A percentile compares a stretch with the other conserved stretches of the same genome.
These are phyloP conservation scores for Nigrograna mackinnonii DNA, from an alignment of 2,329 filamentous ascomycete species.

Conservation along the genomic window DNA sequence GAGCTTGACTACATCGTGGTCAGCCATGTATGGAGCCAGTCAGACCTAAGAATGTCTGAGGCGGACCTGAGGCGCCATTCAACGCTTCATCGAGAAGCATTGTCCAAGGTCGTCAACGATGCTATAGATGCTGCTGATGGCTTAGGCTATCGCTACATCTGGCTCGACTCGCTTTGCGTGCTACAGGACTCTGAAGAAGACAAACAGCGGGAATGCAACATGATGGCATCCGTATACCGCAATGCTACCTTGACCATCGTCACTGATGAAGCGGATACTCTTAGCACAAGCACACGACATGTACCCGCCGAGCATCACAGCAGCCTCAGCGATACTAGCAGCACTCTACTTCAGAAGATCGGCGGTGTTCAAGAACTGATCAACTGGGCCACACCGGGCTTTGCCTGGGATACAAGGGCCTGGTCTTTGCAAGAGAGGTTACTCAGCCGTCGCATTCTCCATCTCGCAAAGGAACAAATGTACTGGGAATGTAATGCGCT, in stretches of 20 bases:
- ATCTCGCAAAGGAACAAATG: conserved; percentile 34
- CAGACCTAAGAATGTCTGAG: conserved; percentile 22
- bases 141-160: conserved; percentile 36
- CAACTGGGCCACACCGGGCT: conserved; percentile 21
- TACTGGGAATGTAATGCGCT: conserved; percentile 43
- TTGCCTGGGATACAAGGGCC: conserved; percentile 38
- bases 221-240: conserved; percentile 36
- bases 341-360: conserved; percentile 1
- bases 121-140: conserved; percentile 28
- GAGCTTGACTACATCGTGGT: conserved; percentile 28
- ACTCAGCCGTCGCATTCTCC: conserved; percentile 36
- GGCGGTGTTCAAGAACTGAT: no score
- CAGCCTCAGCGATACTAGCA: not conserved
- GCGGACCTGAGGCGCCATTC: conserved; percentile 16
- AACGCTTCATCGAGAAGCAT: conserved; percentile 16
- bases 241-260: conserved; percentile 38
- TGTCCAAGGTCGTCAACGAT: conserved; percentile 26
- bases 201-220: conserved; percentile 30
- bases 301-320: no score
- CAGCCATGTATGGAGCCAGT: conserved; percentile 29
- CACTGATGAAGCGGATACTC: conserved; percentile 15
- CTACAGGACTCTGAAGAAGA: conserved; percentile 36
- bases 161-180: conserved; percentile 38
- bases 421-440: conserved; percentile 42
- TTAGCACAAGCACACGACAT: no score